phyloP scores from a whole-genome alignment of 2,329 filamentous ascomycete species.

The Diaporthe aspalathi region DNA sequence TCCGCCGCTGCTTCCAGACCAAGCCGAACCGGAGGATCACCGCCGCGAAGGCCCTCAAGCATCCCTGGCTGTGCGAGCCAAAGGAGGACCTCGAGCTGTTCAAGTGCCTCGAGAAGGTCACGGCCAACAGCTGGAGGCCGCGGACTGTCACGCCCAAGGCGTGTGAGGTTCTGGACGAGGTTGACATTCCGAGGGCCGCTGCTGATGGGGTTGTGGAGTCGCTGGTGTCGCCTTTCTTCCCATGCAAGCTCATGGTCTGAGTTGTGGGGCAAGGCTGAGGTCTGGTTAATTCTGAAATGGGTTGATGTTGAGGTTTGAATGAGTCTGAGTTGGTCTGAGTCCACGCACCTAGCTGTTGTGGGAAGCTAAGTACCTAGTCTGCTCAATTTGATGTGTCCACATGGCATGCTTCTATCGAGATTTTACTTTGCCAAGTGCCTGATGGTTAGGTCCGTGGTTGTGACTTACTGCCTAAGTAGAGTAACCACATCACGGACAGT shows the following conservation, averaged over 20 bases:
- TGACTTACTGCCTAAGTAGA: too few species aligned
- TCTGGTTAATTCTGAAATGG: neutral
- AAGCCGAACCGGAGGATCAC: conserved; percentile 49
- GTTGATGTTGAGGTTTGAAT: neutral
- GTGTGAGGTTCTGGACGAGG: conserved; percentile 13
- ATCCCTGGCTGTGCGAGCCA: conserved; percentile 51
- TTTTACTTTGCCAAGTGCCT: neutral
- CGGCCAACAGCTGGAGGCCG: conserved; percentile 39
- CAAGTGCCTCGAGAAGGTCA: conserved; percentile 36
- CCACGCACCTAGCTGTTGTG: neutral
- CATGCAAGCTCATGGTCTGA: conserved; percentile 9
- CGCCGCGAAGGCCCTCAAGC: conserved; percentile 47
- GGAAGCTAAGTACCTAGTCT: neutral
- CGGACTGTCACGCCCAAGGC: neutral
- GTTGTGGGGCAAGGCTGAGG: neutral
- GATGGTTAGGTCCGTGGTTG: neutral
- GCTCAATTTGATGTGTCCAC: neutral
- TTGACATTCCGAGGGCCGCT: neutral
- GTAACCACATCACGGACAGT: neutral
- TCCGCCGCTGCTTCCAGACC: conserved; percentile 50
- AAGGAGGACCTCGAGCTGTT: conserved; percentile 37
- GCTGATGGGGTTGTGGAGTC: neutral
- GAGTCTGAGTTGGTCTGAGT: neutral
- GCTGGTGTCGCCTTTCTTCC: conserved; percentile 15
- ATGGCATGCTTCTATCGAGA: neutral